Evolutionary conservation across 225 moss, liverwort and hornwort genomes (phyloP).

Genomic region (Physcomitrellopsis africana): DNA sequence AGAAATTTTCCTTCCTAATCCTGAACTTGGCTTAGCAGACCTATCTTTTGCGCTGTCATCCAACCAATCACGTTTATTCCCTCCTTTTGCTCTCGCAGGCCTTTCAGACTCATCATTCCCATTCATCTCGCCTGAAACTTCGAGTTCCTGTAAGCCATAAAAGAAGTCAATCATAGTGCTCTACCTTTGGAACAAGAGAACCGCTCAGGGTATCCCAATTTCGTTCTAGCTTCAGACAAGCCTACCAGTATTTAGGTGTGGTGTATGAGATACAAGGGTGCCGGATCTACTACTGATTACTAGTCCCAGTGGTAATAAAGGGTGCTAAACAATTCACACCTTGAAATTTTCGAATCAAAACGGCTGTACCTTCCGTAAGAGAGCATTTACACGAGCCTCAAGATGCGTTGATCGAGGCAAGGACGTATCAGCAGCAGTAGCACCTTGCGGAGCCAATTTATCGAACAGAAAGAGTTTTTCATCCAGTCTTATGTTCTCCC

Average conservation of each 20-base stretch:
- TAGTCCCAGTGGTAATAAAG: constrained; percentile 6
- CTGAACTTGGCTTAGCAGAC: constrained; percentile 56
- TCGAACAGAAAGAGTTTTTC: constrained; percentile 74
- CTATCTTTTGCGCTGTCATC: constrained; percentile 71
- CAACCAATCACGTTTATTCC: constrained; percentile 67
- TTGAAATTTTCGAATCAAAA: constrained; percentile 1
- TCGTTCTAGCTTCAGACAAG: not conserved
- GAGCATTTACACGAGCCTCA: constrained; percentile 89
- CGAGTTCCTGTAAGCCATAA: constrained; percentile 71
- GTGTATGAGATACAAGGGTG: not conserved
- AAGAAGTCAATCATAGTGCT: constrained; percentile 1
- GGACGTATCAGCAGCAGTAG: constrained; percentile 80
- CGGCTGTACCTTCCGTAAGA: constrained; percentile 77
- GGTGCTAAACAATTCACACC: not conserved
- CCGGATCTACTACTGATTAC: not conserved
- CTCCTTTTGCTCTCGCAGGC: constrained; percentile 59
- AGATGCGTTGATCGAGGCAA: constrained; percentile 91
- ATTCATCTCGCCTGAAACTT: constrained; percentile 80
- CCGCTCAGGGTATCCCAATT: not conserved
- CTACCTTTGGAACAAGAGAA: not conserved
- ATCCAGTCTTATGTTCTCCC: constrained; percentile 91
- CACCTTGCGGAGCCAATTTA: constrained; percentile 94
- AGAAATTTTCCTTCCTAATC: constrained; percentile 56
- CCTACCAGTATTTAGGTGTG: not conserved
- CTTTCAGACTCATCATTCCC: constrained; percentile 58